Base-by-base conservation (phyloP, 495 filamentous ascomycete genomes). In the Penicillium manginii region DNA sequence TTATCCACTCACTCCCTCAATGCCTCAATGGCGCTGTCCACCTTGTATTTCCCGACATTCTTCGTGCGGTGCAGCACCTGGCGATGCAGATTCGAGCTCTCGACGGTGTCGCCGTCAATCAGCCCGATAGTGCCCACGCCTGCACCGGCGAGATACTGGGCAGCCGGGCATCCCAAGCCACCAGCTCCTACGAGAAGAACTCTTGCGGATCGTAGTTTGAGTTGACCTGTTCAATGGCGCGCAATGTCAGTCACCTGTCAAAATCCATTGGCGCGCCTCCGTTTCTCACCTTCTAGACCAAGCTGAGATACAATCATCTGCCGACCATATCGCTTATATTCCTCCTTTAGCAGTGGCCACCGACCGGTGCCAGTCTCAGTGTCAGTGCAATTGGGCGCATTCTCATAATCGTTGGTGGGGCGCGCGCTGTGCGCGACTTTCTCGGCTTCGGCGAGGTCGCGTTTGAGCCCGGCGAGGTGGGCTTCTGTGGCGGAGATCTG, bases 111-210 rank as follows among this genome's bases (percentile, higher is more conserved):
- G 51, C 89, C 91, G 69, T 98, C 93, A 45, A 93, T 83, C 40
- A 98, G 73, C 0, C 93, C 93, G 22, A 98, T 72, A 1, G 84
- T 91, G 11, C 92, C 91, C 6, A 97, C 80, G 1, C 93, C 93
- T 15, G 93, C 91, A 9, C 91, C 92, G 32, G 92, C 90, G 2
- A 98, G 81, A 69, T 98, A 98, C 29, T 88, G 83, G 26, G 93
- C 91, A 22, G 94, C 91, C 5, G 94, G 94, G 65, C 91, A 98
- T 40, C 94, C 94, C 18, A 98, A 73, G 2, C 94, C 94, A 8
- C 94, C 94, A 19, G 88, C 83, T n/a, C 94, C 94, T n/a, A 98
- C 84, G 50, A 98, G 83, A 35, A 98, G 79, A 1, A 97, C 85
- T 12, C 79, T 83, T 4, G 88, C 76, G 14, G 79, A 75, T 65